Evolutionary conservation across 306 rosid species (phyloP), one percentile per base, ranked within the genome.

Genomic region (Ceratonia siliqua): DNA sequence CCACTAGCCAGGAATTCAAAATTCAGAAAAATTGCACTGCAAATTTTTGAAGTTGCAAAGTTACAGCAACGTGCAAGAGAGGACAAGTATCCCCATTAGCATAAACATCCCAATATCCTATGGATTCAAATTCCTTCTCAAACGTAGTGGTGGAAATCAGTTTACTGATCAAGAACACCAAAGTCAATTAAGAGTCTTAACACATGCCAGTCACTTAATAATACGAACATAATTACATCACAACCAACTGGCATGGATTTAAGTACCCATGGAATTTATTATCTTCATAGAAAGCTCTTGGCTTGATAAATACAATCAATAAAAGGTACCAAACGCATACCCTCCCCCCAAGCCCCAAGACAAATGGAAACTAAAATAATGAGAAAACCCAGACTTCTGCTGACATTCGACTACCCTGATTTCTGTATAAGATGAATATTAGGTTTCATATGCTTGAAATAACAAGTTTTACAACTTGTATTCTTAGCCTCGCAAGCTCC

Each of bases 101-200:
- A 18, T 39, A 59, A 28, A 36, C 17, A 43, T 52, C 24, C 11
- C 15, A 48, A 24, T 12, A 46, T 17, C 13, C 54, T 55, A 68
- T 5, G 9, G 24, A 50, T 46, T 41, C 62, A 72, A 45, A n/a
- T 42, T 54, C 13, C 62, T 6, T 42, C 20, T 64, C 53, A 41
- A 63, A 35, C 11, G 15, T 33, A 45, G 48, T 36, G 28, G 17
- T 10, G 18, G 54, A 21, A 52, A 20, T 9, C 33, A 49, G 59
- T 50, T 69, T 22, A 8, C 48, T 8, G 46, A 81, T 30, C 52
- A 50, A 41, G 49, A 72, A 22, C 28, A 41, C 35, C 14, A 49
- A 22, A 28, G 6, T 42, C 78, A 20, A 70, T 71, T 13, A 38
- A 76, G 42, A 64, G 58, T 65, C 49, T 17, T 24, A 53, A 80